Conservation (phyloP, 306 rosid species). For the Glycyrrhiza uralensis region DNA sequence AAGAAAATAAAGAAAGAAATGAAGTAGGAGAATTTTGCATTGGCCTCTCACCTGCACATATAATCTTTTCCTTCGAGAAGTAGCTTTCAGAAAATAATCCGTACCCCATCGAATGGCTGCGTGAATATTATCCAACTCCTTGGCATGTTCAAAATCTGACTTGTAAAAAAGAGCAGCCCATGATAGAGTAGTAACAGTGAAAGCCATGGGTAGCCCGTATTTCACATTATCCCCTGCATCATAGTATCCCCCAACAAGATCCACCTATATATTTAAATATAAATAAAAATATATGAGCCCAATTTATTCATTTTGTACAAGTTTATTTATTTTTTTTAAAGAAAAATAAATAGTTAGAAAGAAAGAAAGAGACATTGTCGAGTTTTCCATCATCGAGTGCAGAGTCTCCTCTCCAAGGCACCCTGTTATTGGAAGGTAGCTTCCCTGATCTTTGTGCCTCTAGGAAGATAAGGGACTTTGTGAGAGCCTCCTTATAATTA, state of each 20-base stretch:
- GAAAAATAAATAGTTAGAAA: neutral
- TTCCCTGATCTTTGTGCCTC: conserved; percentile 99
- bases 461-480: conserved; percentile 72
- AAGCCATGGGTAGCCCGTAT: conserved; percentile 93
- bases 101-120: conserved; percentile 88
- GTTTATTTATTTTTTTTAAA: neutral
- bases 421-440: conserved; percentile 63
- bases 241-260: conserved; percentile 86
- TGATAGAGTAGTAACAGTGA: conserved; percentile 74
- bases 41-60: conserved; percentile 56
- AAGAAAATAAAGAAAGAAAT: neutral
- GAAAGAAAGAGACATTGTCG: conserved; percentile 32
- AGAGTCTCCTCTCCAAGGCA: conserved; percentile 89
- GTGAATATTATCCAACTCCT: conserved; percentile 47
- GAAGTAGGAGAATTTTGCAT: no score
- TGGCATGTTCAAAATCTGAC: conserved; percentile 46
- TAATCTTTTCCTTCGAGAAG: conserved; percentile 34
- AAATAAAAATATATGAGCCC: neutral
- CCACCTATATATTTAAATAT: conserved; percentile 40
- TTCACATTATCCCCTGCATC: conserved; percentile 99
- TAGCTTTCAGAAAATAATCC: conserved; percentile 69
- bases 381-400: conserved; percentile 74
- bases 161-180: conserved; percentile 68
- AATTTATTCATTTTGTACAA: neutral
- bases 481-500: conserved; percentile 81